Percentiles rank a stretch among this genome's conserved stretches.
phyloP scores from a whole-genome alignment of 768 basidiomycete genomes.

The Mycena olivaceomarginata region DNA sequence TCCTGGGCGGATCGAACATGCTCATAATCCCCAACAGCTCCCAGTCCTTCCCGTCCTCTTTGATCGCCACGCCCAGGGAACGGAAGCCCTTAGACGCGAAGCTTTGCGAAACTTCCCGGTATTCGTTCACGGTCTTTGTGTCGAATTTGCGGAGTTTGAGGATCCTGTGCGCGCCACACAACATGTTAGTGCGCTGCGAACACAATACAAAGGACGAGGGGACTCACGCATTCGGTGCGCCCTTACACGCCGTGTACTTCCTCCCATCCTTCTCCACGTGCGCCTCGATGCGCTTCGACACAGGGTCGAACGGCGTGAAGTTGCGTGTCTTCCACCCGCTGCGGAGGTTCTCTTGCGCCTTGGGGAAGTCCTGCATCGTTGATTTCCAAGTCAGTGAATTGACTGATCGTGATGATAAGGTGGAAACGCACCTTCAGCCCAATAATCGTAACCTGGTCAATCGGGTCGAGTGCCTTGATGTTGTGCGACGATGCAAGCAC shows the following conservation, averaged over 20 bases:
- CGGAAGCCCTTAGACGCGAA: constrained; percentile 67
- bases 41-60: constrained; percentile 65
- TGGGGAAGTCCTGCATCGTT: constrained; percentile 59
- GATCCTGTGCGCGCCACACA: constrained; percentile 51
- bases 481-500: constrained; percentile 69
- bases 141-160: constrained; percentile 61
- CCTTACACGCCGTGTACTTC: constrained; percentile 64
- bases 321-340: constrained; percentile 66
- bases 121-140: constrained; percentile 53
- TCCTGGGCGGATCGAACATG: constrained; percentile 68
- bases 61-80: constrained; percentile 66
- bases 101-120: constrained; percentile 57
- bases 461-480: constrained; percentile 66
- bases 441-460: constrained; percentile 68
- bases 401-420: too few relatives aligned
- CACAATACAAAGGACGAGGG: background rate
- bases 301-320: constrained; percentile 70
- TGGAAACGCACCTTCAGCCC: constrained; percentile 54
- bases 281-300: constrained; percentile 70
- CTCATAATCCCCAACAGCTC: constrained; percentile 60
- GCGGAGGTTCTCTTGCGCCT: constrained; percentile 63
- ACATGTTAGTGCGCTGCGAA: background rate
- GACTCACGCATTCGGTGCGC: constrained; percentile 64
- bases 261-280: constrained; percentile 67
- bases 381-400: too few relatives aligned